Evolutionary conservation across 2,329 filamentous ascomycete genomes (phyloP).

Genomic region (Didymella pomorum): DNA sequence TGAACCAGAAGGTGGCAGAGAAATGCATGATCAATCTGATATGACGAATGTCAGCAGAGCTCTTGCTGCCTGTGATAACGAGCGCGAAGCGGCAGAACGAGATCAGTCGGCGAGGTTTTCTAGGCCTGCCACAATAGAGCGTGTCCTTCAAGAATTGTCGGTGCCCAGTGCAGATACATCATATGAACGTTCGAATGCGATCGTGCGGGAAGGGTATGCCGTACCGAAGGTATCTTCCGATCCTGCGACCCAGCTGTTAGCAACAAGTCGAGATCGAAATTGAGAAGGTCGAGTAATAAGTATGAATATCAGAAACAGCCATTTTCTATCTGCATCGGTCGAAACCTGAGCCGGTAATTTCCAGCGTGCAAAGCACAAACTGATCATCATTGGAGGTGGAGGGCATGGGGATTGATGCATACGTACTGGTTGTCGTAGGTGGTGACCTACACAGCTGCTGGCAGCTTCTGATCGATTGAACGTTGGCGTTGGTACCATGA

Average conservation of each 20-base stretch:
- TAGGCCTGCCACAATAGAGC: conserved; percentile 97
- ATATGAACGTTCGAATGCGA: conserved; percentile 52
- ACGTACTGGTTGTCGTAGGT: neutral
- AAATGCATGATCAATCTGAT: neutral
- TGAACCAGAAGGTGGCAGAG: rapidly evolving
- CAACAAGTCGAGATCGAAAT: conserved; percentile 6
- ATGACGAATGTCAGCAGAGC: conserved; percentile 20
- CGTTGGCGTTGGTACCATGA: neutral
- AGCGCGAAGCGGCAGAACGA: conserved; percentile 10
- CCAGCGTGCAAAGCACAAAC: conserved; percentile 54
- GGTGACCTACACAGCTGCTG: neutral
- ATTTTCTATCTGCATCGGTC: conserved; percentile 51
- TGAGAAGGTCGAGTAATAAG: neutral
- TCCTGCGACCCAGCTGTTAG: conserved; percentile 21
- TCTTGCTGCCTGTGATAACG: neutral
- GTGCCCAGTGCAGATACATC: conserved; percentile 99
- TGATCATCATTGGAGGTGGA: conserved; percentile 48
- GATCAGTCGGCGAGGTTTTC: conserved; percentile 99
- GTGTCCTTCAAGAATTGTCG: conserved; percentile 84
- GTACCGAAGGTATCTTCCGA: conserved; percentile 30
- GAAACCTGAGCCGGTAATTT: conserved; percentile 56
- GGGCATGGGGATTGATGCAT: neutral
- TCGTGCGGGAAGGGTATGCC: conserved; percentile 20
- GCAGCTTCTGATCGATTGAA: neutral
- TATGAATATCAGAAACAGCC: conserved; percentile 53